These are phyloP conservation scores for Ogataea minuta DNA, from an alignment of 805 yeast species.

Conservation along the genomic window DNA sequence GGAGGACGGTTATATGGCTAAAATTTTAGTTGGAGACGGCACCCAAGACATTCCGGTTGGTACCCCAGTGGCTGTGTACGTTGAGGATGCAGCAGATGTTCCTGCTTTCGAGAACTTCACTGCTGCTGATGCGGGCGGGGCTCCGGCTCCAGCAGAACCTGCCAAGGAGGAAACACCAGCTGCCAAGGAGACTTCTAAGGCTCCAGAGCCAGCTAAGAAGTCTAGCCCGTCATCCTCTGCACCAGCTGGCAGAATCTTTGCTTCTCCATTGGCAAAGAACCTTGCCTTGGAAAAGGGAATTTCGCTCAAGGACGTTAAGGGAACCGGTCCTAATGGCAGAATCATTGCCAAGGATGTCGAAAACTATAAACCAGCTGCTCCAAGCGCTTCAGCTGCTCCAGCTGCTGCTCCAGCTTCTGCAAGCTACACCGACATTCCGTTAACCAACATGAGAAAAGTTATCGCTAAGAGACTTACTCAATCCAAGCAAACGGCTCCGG, in stretches of 20 bases:
- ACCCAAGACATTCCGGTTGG: constrained; percentile 90
- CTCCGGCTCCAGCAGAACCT: constrained; percentile 33
- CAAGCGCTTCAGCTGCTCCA: constrained; percentile 45
- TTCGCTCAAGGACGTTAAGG: constrained; percentile 78
- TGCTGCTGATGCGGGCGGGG: constrained; percentile 71
- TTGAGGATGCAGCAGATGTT: constrained; percentile 81
- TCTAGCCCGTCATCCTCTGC: constrained; percentile 34
- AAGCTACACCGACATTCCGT: constrained; percentile 76
- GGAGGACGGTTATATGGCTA: constrained; percentile 92
- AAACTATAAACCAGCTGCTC: constrained; percentile 50
- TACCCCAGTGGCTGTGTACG: constrained; percentile 95
- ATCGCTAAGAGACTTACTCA: constrained; percentile 85
- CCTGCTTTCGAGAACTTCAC: constrained; percentile 86
- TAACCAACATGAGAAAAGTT: constrained; percentile 89
- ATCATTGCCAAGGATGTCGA: constrained; percentile 90
- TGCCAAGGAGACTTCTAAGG: constrained; percentile 22
- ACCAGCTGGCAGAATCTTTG: constrained; percentile 67
- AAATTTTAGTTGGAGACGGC: constrained; percentile 79
- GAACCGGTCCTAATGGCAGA: constrained; percentile 95
- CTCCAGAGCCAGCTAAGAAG: constrained; percentile 6
- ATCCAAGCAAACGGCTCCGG: constrained; percentile 85
- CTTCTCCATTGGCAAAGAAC: constrained; percentile 93
- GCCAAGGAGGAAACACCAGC: constrained; percentile 10
- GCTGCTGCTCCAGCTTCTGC: constrained; percentile 43
- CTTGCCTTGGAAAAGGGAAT: constrained; percentile 91